Base-by-base conservation (phyloP, 1,139 yeast species). In the Entelexis sorbosivorans region DNA sequence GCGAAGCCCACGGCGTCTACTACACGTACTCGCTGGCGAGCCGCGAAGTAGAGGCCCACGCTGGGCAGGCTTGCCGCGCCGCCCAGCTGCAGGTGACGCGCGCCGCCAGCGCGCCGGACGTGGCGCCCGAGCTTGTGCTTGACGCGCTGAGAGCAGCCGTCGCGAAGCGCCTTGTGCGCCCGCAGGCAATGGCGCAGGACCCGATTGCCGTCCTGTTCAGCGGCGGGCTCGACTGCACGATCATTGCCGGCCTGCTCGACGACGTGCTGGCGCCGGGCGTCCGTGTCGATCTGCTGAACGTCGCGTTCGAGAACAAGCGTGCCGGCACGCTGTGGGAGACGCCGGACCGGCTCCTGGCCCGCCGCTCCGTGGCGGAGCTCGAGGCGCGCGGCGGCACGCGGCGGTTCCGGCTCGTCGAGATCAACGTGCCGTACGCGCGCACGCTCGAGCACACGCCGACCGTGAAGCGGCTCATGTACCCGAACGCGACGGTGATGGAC, bases 151-250 rank as follows among this genome's bases (percentile, higher is more conserved):
- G 43, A 0, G 17, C 58, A 11, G 70, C 89, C 0, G 78, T 82
- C 1, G 49, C 59, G 2, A 63, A 70, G 13, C 70, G 96, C 46
- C 73, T 81, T 16, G 63, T 67, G 2, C 73, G 83, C 0, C 82
- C 86, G 8, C 19, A 32, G 3, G 59, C 62, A 2, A 45, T 47
- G 20, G 47, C 51, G 34, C 36, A 32, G 29, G 29, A 22, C 38
- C 29, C 51, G 4, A 63, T 84, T 26, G 87, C 86, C 0, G 71
- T 91, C 0, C 67, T 91, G 34, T 91, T 87, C 63, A 87, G 96
- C 39, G 98, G 99, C 1, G 99, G 98, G 0, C 70, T 91, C 10
- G 98, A 91, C 61, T 91, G 98, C 64, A 82, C 96, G 0, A 68
- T 91, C 0, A 61, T 91, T 14, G 88, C 94, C 3, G 54, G 60